Conservation (phyloP, 108 stramenopile genomes). For the Fragilariopsis cylindrus region DNA sequence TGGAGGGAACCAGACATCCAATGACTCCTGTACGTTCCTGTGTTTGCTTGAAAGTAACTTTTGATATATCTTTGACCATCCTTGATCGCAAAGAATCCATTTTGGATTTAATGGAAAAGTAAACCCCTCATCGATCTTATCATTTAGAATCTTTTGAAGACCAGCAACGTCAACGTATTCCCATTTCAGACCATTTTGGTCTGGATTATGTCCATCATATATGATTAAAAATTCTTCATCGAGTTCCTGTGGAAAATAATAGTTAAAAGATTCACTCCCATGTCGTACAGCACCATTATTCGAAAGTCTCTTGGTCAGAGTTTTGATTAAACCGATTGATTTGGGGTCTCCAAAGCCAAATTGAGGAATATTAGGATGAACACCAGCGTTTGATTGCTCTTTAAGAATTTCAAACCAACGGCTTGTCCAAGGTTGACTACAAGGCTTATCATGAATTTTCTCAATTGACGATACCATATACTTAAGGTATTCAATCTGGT, state of each 20-base stretch:
- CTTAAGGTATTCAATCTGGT: slow-evolving; percentile 50
- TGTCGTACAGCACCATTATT: slow-evolving; percentile 54
- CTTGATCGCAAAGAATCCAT: slow-evolving; percentile 73
- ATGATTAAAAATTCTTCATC: slow-evolving; percentile 60
- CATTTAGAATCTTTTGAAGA: slow-evolving; percentile 45
- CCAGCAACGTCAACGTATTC: slow-evolving; percentile 42
- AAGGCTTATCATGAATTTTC: slow-evolving; percentile 29
- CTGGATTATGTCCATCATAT: slow-evolving; percentile 37
- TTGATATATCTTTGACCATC: slow-evolving; percentile 71
- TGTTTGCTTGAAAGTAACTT: slow-evolving; percentile 46
- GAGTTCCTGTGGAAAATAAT: slow-evolving; percentile 62
- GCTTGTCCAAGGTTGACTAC: slow-evolving; percentile 32
- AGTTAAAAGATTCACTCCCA: slow-evolving; percentile 70
- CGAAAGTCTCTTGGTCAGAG: too few relatives aligned
- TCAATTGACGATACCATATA: slow-evolving; percentile 49
- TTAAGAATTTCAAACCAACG: slow-evolving; percentile 60
- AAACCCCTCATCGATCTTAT: slow-evolving; percentile 59
- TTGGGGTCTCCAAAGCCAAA: slow-evolving; percentile 63
- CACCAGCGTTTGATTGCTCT: slow-evolving; percentile 30
- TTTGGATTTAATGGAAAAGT: slow-evolving; percentile 69
- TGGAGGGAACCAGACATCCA: slow-evolving; percentile 64
- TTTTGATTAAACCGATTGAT: background rate
- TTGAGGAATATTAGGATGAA: slow-evolving; percentile 50
- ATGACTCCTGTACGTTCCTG: slow-evolving; percentile 45
- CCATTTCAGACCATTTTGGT: slow-evolving; percentile 21